Evolutionary conservation across 1,284 basidiomycete genomes (phyloP).

Genomic region (Apiotrichum brassicae): DNA sequence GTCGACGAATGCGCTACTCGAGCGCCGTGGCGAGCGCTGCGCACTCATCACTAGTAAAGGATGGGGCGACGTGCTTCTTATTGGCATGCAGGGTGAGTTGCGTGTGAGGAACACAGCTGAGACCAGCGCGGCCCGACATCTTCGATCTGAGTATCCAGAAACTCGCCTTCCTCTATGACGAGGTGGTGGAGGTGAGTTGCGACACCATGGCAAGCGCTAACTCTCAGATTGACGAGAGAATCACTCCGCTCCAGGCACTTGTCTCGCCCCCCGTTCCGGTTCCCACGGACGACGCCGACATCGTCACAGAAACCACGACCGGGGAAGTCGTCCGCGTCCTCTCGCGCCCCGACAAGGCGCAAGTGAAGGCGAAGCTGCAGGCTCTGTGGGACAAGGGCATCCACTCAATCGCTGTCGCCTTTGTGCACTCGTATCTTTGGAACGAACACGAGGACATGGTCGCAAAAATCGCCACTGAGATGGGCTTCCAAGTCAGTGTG

Average conservation of each 20-base stretch:
- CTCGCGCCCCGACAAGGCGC: conserved; percentile 51
- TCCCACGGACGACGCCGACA: conserved; percentile 13
- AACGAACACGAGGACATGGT: conserved; percentile 33
- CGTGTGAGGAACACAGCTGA: not conserved
- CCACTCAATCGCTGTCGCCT: conserved; percentile 28
- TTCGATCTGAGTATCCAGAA: conserved; percentile 83
- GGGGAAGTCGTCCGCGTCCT: conserved; percentile 87
- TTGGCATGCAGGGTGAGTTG: conserved; percentile 35
- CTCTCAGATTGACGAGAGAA: conserved; percentile 65
- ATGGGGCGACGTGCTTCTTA: conserved; percentile 46
- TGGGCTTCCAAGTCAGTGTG: conserved; percentile 37
- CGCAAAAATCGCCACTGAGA: conserved; percentile 28
- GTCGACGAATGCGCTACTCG: conserved; percentile 93
- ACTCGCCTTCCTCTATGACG: conserved; percentile 69
- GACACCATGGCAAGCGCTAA: conserved; percentile 4
- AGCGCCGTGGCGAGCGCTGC: conserved; percentile 86
- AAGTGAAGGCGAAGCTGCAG: conserved; percentile 28
- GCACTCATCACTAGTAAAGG: conserved; percentile 91
- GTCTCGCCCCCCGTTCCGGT: conserved; percentile 19
- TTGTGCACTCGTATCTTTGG: conserved; percentile 37
- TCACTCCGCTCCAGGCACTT: conserved; percentile 60
- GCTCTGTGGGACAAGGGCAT: conserved; percentile 29
- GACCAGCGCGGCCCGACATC: conserved; percentile 59
- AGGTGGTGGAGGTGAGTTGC: conserved; percentile 76
- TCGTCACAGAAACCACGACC: conserved; percentile 26